phyloP scores from a whole-genome alignment of 306 rosid species.

The Erythrophleum fordii region DNA sequence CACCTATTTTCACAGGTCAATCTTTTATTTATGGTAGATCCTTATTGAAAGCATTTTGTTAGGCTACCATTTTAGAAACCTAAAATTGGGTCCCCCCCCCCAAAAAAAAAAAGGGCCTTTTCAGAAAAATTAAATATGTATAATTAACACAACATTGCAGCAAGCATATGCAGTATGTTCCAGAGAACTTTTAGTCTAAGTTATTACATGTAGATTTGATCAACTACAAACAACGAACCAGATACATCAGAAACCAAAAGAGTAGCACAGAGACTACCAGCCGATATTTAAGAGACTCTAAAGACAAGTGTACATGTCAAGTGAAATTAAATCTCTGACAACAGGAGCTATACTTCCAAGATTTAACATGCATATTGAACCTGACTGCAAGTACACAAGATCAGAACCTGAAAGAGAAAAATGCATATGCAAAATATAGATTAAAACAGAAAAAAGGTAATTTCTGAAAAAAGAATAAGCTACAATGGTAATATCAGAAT shows the following conservation, averaged over 20 bases:
- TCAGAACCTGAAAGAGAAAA: not conserved
- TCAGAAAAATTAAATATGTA: not conserved
- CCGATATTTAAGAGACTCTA: not conserved
- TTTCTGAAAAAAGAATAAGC: not conserved
- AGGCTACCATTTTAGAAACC: not conserved
- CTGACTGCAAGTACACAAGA: not conserved
- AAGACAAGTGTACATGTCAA: not conserved
- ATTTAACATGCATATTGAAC: not conserved
- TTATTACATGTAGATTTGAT: not conserved
- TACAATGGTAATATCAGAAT: not conserved
- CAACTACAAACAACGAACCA: not conserved
- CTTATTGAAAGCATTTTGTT: not conserved
- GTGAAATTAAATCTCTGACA: not conserved
- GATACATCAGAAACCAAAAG: not conserved
- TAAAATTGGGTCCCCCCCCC: not conserved
- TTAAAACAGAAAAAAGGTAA: not conserved
- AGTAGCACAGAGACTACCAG: not conserved
- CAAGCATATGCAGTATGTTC: not conserved
- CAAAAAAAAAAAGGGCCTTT: not conserved
- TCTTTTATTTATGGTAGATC: not conserved
- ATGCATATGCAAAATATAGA: not conserved
- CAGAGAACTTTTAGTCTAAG: not conserved
- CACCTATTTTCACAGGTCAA: not conserved
- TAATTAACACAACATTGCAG: not conserved
- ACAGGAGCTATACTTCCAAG: not conserved